A percentile compares a stretch with the other conserved stretches of the same genome.
Conservation (phyloP, 2,329 filamentous ascomycete genomes). For the Neofusicoccum cordaticola region DNA sequence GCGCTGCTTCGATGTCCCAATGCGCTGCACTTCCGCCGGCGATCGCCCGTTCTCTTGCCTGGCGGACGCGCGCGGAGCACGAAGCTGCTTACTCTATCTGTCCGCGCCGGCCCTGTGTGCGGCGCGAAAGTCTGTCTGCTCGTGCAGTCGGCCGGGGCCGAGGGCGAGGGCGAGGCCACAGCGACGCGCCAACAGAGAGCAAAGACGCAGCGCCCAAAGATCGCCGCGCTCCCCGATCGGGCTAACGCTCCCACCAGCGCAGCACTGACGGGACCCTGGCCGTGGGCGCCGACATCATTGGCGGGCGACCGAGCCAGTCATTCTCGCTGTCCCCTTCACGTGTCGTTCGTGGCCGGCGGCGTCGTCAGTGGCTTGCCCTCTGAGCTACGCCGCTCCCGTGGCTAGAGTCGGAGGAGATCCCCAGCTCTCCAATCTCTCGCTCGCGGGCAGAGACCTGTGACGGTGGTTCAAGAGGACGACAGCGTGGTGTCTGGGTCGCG, state of each 20-base stretch:
- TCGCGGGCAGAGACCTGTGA: too few relatives aligned
- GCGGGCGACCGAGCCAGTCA: too few relatives aligned
- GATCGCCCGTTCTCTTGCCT: not conserved
- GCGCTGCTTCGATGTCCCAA: not conserved
- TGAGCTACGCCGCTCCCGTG: not conserved
- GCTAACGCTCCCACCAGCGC: constrained; percentile 1
- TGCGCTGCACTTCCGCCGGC: not conserved
- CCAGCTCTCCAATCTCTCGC: not conserved
- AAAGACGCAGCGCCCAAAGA: not conserved
- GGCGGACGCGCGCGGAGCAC: not conserved
- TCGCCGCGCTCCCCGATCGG: not conserved
- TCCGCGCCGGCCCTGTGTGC: too few relatives aligned
- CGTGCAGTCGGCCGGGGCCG: not conserved
- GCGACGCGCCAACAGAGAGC: not conserved
- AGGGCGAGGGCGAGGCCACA: not conserved
- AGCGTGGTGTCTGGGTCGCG: too few relatives aligned
- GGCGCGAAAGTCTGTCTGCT: too few relatives aligned
- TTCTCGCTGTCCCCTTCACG: not conserved
- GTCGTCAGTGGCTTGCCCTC: constrained; percentile 1
- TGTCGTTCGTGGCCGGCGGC: not conserved
- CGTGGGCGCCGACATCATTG: not conserved
- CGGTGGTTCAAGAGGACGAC: too few relatives aligned
- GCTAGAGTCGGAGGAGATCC: too few relatives aligned
- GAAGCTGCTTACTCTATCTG: too few relatives aligned
- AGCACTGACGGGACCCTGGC: not conserved